Conservation (phyloP, 78 protist genomes). For the Planoprotostelium fungivorum region DNA sequence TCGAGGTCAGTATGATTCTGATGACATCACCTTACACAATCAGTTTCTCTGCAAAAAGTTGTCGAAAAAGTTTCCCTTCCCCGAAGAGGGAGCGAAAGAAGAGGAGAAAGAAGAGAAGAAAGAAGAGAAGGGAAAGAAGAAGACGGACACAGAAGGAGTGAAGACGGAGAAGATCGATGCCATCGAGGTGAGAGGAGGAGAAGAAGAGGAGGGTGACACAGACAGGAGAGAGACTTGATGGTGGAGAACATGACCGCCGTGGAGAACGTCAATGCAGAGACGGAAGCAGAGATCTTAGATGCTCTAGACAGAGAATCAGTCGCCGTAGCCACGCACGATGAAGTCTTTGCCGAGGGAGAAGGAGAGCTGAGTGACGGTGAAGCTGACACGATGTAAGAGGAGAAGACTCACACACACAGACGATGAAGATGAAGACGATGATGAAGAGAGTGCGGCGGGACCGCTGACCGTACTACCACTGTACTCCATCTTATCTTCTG, state of each 20-base stretch:
- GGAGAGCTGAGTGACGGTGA: slow-evolving; percentile 11
- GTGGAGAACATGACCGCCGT: no score
- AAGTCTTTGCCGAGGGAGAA: slow-evolving; percentile 9
- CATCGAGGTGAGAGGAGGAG: slow-evolving; percentile 1
- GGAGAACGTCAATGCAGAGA: no score
- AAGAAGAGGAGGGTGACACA: slow-evolving; percentile 30
- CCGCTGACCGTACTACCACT: slow-evolving; percentile 92
- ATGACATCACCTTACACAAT: no score
- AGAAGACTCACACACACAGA: background rate
- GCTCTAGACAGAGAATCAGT: slow-evolving; percentile 11
- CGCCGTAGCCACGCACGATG: background rate
- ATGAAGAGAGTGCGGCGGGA: background rate
- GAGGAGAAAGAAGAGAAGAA: no score
- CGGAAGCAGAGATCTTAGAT: no score
- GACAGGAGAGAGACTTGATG: no score
- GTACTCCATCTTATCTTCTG: slow-evolving; percentile 79
- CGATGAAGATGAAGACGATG: background rate
- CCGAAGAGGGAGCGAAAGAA: no score
- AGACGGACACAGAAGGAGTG: background rate
- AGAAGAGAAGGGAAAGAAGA: background rate
- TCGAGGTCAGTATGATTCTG: no score
- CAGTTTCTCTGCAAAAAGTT: no score
- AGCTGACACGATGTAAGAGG: background rate
- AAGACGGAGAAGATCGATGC: slow-evolving; percentile 8
- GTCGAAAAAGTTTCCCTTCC: no score